Percentiles rank a stretch among this genome's conserved stretches.
phyloP scores from a whole-genome alignment of 75 land plant species.

The Cunninghamia lanceolata region DNA sequence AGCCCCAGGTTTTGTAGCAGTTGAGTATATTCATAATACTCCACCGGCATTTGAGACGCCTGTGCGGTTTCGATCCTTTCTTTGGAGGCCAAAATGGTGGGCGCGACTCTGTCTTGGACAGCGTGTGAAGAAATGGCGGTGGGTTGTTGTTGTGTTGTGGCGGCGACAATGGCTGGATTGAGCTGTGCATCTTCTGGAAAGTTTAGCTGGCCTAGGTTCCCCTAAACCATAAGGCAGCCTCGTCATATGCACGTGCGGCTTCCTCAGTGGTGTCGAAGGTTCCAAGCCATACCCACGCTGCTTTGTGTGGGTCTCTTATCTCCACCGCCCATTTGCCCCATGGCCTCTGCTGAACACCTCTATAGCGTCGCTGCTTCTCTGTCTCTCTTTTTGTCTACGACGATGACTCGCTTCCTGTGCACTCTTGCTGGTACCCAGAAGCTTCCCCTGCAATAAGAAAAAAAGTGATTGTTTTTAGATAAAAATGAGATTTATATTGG shows the following conservation, averaged over 20 bases:
- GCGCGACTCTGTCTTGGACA: background rate
- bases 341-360: conserved; percentile 5
- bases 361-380: background rate
- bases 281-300: conserved; percentile 4
- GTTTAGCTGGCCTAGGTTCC: background rate
- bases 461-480: too few relatives aligned
- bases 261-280: conserved; percentile 3
- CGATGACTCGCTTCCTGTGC: background rate
- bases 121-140: background rate
- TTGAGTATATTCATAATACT: background rate
- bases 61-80: background rate
- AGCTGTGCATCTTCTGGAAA: conserved; percentile 1
- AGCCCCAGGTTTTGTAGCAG: background rate
- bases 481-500: too few relatives aligned
- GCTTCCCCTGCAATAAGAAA: background rate
- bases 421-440: background rate
- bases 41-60: background rate
- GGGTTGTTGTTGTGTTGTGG: background rate
- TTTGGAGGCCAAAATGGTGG: background rate
- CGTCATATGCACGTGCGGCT: conserved; percentile 5
- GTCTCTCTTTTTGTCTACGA: background rate
- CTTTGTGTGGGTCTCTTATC: conserved; percentile 9
- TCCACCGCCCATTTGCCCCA: conserved; percentile 11
- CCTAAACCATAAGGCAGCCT: background rate
- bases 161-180: background rate